phyloP scores from a whole-genome alignment of 2,329 filamentous ascomycete species.

The Tolypocladium tundrense region DNA sequence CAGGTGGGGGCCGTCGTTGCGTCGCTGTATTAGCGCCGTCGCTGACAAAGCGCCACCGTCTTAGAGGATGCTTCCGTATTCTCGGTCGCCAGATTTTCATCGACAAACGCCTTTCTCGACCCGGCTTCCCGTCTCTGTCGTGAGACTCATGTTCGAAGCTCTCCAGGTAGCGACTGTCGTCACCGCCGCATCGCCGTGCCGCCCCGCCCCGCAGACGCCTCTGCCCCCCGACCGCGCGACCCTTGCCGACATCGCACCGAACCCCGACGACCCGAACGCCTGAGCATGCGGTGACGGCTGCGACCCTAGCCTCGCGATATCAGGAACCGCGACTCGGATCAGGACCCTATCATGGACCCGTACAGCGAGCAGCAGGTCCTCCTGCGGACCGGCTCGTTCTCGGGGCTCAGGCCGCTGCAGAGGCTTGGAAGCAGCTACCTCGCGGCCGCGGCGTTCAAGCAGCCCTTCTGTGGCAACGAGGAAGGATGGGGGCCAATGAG shows the following conservation, averaged over 20 bases:
- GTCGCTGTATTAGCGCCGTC: neutral
- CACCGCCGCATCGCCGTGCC: neutral
- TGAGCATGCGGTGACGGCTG: constrained; percentile 8
- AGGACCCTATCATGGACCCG: constrained; percentile 17
- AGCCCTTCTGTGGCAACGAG: constrained; percentile 75
- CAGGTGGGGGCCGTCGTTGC: neutral
- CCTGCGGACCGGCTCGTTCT: constrained; percentile 49
- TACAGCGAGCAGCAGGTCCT: constrained; percentile 34
- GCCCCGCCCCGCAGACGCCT: neutral
- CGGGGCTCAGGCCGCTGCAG: constrained; percentile 41
- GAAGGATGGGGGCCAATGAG: constrained; percentile 97
- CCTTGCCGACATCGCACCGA: neutral
- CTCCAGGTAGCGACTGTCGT: neutral
- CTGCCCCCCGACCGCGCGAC: constrained; percentile 1
- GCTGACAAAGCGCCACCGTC: constrained; percentile 6
- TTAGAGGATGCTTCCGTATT: neutral
- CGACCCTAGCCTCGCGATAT: constrained; percentile 6
- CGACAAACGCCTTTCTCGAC: neutral
- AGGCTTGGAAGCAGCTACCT: constrained; percentile 52
- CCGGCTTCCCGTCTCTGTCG: neutral
- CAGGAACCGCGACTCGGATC: constrained; percentile 3
- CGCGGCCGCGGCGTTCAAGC: constrained; percentile 36
- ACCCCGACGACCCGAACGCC: constrained; percentile 9
- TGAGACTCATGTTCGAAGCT: neutral
- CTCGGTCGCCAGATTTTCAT: neutral